These are phyloP conservation scores for Berkeleyomyces rouxiae DNA, from an alignment of 2,329 filamentous ascomycete genomes.

Conservation along the genomic window DNA sequence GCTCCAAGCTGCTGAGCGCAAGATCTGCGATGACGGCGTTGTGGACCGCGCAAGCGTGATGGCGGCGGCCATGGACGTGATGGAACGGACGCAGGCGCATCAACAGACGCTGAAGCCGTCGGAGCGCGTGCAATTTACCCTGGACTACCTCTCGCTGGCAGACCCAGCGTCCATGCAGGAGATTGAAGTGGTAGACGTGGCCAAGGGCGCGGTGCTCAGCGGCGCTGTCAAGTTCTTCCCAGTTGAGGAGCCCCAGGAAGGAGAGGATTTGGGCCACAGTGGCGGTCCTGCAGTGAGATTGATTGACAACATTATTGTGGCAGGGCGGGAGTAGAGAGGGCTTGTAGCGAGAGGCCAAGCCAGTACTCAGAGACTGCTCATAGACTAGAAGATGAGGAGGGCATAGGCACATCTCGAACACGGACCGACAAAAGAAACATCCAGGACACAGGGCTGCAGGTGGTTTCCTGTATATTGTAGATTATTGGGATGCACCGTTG, in stretches of 20 bases:
- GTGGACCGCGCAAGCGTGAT: constrained; percentile 51
- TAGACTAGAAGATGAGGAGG: not conserved
- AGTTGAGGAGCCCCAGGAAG: constrained; percentile 49
- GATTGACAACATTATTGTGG: constrained; percentile 81
- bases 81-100: constrained; percentile 35
- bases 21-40: constrained; percentile 26
- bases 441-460: too few relatives aligned
- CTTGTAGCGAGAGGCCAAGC: not conserved
- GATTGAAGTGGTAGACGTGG: constrained; percentile 50
- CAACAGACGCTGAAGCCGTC: constrained; percentile 44
- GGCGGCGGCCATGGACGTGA: constrained; percentile 47
- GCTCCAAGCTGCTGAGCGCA: constrained; percentile 51
- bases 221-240: constrained; percentile 82
- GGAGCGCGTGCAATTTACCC: constrained; percentile 55
- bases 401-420: too few relatives aligned
- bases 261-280: constrained; percentile 58
- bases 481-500: not conserved
- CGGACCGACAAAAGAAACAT: too few relatives aligned
- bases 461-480: not conserved
- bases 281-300: constrained; percentile 63
- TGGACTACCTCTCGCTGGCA: constrained; percentile 85
- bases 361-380: not conserved
- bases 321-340: constrained; percentile 20
- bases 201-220: constrained; percentile 66
- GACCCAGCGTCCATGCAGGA: constrained; percentile 75